phyloP scores from a whole-genome alignment of 179 eudicot species.

The Carnegiea gigantea region DNA sequence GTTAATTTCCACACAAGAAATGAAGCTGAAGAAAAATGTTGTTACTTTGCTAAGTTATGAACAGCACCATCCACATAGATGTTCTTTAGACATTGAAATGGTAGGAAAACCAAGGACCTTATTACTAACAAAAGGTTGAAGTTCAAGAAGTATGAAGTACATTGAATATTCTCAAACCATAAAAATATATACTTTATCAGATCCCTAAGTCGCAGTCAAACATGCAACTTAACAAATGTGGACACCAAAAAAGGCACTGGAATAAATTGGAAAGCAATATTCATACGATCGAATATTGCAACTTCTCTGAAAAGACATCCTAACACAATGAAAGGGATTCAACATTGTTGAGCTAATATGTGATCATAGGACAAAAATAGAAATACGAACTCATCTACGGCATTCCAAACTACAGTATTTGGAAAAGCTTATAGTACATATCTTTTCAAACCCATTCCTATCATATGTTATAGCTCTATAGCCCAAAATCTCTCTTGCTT shows the following conservation, averaged over 20 bases:
- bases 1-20: no score
- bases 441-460: background rate
- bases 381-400: background rate
- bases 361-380: background rate
- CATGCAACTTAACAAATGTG: background rate
- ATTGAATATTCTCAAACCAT: background rate
- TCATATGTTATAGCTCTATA: background rate
- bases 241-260: background rate
- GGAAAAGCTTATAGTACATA: background rate
- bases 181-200: background rate
- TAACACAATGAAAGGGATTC: background rate
- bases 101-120: background rate
- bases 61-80: background rate
- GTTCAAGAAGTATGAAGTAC: background rate
- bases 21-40: no score
- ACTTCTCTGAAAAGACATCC: background rate
- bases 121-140: background rate
- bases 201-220: background rate
- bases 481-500: background rate
- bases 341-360: background rate
- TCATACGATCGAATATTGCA: background rate
- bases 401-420: background rate
- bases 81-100: background rate
- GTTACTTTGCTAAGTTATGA: no score
- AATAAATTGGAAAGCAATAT: background rate